Evolutionary conservation across 306 rosid genomes (phyloP).

Genomic region (Malus orientalis): DNA sequence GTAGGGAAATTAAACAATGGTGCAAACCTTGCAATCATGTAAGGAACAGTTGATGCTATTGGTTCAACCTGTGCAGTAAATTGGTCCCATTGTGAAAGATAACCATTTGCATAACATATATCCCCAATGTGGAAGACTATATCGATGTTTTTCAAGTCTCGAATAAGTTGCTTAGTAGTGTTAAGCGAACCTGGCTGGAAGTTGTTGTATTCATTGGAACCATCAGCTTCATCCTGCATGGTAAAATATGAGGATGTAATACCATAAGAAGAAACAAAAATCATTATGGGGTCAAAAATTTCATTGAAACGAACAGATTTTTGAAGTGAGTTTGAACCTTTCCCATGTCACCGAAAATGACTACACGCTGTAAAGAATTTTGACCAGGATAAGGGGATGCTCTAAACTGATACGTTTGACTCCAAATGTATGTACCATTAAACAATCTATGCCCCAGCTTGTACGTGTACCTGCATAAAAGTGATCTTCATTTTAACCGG

Average conservation of each 20-base stretch:
- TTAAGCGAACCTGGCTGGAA: slow-evolving; percentile 78
- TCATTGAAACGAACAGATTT: not conserved
- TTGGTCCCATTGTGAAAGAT: slow-evolving; percentile 91
- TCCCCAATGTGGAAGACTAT: slow-evolving; percentile 88
- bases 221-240: slow-evolving; percentile 66
- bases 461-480: slow-evolving; percentile 50
- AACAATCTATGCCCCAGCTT: slow-evolving; percentile 58
- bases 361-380: slow-evolving; percentile 64
- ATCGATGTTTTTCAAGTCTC: slow-evolving; percentile 63
- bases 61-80: slow-evolving; percentile 87
- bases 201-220: slow-evolving; percentile 74
- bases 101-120: slow-evolving; percentile 73
- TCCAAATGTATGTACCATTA: slow-evolving; percentile 55
- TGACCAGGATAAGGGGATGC: slow-evolving; percentile 84
- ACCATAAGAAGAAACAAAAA: not conserved
- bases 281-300: not conserved
- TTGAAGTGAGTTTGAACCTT: slow-evolving; percentile 39
- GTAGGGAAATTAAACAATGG: not conserved
- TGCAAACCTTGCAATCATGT: slow-evolving; percentile 76
- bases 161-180: slow-evolving; percentile 66
- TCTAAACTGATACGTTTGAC: slow-evolving; percentile 51
- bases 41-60: slow-evolving; percentile 73
- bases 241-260: not conserved
- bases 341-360: slow-evolving; percentile 90
- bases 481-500: not conserved